Percentiles rank a stretch among this genome's conserved stretches.
Conservation (phyloP, 2,329 filamentous ascomycete genomes). For the Pseudocercospora macadamiae region DNA sequence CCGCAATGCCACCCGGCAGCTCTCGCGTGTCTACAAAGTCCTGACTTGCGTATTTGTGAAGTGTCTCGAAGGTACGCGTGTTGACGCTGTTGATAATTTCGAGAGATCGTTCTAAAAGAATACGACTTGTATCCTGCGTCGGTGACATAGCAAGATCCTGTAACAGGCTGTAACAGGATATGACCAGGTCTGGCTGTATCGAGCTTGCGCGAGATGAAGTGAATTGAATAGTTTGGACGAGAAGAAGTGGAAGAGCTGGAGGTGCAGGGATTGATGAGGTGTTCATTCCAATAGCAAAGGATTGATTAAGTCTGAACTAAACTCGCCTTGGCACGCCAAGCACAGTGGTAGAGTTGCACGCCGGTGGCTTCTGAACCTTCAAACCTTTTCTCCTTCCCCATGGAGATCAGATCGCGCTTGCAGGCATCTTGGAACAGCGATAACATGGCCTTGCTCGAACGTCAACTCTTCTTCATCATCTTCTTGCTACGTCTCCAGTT, state of each 20-base stretch:
- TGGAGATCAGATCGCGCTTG: background rate
- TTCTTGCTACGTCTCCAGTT: background rate
- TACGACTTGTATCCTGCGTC: background rate
- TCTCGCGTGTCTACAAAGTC: background rate
- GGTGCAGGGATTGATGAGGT: background rate
- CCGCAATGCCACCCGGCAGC: background rate
- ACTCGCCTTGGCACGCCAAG: background rate
- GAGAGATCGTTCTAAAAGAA: conserved; percentile 2
- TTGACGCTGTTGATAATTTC: conserved; percentile 5
- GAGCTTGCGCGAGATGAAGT: no score
- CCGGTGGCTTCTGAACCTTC: background rate
- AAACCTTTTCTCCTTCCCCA: background rate
- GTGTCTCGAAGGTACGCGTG: background rate
- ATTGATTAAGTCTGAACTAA: background rate
- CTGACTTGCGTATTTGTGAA: background rate
- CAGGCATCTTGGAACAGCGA: background rate
- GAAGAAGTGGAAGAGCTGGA: background rate
- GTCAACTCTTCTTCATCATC: background rate
- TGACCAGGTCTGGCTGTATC: no score
- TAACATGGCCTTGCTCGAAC: background rate
- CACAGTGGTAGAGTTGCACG: background rate
- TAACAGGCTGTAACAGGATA: no score
- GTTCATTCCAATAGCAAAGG: background rate
- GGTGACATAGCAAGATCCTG: background rate
- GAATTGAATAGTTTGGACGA: no score